Evolutionary conservation across 805 yeast species (phyloP), one percentile per base, ranked within the genome.

Genomic region (Candida yuanshanica): DNA sequence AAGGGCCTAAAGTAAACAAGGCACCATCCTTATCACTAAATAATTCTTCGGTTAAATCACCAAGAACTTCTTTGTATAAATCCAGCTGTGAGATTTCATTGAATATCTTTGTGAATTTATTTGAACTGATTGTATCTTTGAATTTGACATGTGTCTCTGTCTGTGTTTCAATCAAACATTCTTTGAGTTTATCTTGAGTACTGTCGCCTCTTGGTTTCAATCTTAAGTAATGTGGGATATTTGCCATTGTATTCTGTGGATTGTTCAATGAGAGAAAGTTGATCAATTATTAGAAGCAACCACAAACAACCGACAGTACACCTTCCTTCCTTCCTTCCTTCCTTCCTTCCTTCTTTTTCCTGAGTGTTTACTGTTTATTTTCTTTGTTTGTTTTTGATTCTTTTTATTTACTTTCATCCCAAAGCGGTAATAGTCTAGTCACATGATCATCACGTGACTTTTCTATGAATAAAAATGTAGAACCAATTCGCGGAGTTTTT

Each of bases 1-100:
- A 69, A 25, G 81, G 75, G 1, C 81, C 81, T 49, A 76, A 49
- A 0, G 77, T 65, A 48, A 75, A 70, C 23, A 74, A 48, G 8
- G 69, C 56, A 17, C 69, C 63, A 47, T 75, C 79, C 16, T 60
- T 58, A 8, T 62, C 64, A 3, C 48, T 49, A 4, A 63, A 49
- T 16, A 51, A n/a, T 14, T 48, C 50, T 3, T 35, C 10, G 0
- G 56, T 51, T 23, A 49, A 35, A 23, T 50, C 54, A 29, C 53
- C 43, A 21, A 56, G 25, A 0, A 52, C 51, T 20, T 44, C 55
- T 10, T 59, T 55, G 55, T 66, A 74, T 4, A 72, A 50, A 13
- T 68, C 64, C 20, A 50, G 41, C 35, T 70, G 74, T 0, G 63
- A 42, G 1, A 50, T 44, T 13, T 57, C 65, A n/a, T 45, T 46